phyloP scores from a whole-genome alignment of 2,329 filamentous ascomycete genomes.

The Tolypocladium guangdongense region DNA sequence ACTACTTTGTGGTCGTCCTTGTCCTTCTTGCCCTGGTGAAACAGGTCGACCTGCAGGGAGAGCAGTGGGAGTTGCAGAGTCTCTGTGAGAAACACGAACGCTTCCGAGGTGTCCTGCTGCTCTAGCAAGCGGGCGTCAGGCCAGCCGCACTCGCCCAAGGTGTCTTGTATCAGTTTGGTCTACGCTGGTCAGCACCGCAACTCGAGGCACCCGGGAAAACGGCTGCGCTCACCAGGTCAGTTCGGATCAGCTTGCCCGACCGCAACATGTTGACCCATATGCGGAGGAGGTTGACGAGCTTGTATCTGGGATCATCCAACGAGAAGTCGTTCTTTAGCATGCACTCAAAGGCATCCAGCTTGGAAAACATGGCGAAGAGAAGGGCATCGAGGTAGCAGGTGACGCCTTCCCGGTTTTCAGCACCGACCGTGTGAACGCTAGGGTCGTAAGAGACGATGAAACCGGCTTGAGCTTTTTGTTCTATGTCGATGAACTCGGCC shows the following conservation, averaged over 20 bases:
- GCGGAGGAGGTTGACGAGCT: constrained; percentile 65
- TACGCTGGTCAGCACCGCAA: constrained; percentile 23
- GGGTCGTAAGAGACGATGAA: constrained; percentile 67
- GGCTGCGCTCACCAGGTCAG: constrained; percentile 56
- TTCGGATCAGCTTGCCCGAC: constrained; percentile 72
- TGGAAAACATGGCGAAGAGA: constrained; percentile 91
- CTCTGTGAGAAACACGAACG: constrained; percentile 89
- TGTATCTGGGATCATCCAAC: constrained; percentile 54
- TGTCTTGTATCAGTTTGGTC: constrained; percentile 74
- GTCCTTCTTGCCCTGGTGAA: constrained; percentile 77
- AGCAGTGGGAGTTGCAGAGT: constrained; percentile 78
- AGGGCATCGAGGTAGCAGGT: constrained; percentile 93
- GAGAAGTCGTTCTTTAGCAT: constrained; percentile 75
- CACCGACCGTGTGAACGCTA: constrained; percentile 63
- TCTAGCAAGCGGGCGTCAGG: constrained; percentile 61
- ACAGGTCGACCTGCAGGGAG: constrained; percentile 87
- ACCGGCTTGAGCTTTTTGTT: constrained; percentile 73
- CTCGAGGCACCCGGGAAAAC: neutral
- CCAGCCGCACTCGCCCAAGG: constrained; percentile 82
- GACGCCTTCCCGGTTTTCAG: constrained; percentile 73
- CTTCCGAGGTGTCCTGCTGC: constrained; percentile 93
- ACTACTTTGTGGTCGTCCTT: constrained; percentile 90
- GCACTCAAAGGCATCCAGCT: constrained; percentile 81
- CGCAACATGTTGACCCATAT: constrained; percentile 91
- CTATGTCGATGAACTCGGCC: constrained; percentile 63